phyloP scores from a whole-genome alignment of 345 rosid species.

The Hypericum perforatum region DNA sequence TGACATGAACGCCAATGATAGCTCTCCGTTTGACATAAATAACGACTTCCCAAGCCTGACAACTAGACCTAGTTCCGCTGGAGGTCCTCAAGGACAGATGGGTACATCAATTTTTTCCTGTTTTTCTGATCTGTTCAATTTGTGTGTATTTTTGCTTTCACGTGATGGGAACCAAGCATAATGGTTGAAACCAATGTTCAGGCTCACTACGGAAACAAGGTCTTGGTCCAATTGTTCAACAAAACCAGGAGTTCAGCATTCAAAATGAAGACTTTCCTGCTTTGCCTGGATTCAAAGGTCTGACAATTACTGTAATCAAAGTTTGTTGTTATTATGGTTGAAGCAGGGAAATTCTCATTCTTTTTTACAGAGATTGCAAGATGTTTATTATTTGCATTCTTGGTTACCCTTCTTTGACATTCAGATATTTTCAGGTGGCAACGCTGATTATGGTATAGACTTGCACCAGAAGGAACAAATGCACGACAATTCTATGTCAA shows the following conservation, averaged over 20 bases:
- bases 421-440: constrained; percentile 68
- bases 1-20: constrained; percentile 67
- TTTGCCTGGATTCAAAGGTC: constrained; percentile 96
- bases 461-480: constrained; percentile 94
- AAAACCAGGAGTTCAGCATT: constrained; percentile 97
- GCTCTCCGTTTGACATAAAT: constrained; percentile 85
- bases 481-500: constrained; percentile 82
- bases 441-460: constrained; percentile 86
- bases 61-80: constrained; percentile 93
- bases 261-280: constrained; percentile 99
- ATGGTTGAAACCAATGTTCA: constrained; percentile 21
- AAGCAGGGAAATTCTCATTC: no score
- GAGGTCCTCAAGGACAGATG: constrained; percentile 96
- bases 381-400: no score
- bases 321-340: no score
- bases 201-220: constrained; percentile 90
- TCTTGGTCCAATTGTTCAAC: constrained; percentile 79
- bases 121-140: constrained; percentile 4
- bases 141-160: constrained; percentile 2
- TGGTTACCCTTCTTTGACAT: constrained; percentile 3
- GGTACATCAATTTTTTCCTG: constrained; percentile 30
- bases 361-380: no score
- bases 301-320: no score
- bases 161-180: constrained; percentile 7
- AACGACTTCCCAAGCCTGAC: constrained; percentile 88